Evolutionary conservation across 192 early-diverging fungal species (phyloP), one percentile per base, ranked within the genome.

Genomic region (Gamsiella multidivaricata): DNA sequence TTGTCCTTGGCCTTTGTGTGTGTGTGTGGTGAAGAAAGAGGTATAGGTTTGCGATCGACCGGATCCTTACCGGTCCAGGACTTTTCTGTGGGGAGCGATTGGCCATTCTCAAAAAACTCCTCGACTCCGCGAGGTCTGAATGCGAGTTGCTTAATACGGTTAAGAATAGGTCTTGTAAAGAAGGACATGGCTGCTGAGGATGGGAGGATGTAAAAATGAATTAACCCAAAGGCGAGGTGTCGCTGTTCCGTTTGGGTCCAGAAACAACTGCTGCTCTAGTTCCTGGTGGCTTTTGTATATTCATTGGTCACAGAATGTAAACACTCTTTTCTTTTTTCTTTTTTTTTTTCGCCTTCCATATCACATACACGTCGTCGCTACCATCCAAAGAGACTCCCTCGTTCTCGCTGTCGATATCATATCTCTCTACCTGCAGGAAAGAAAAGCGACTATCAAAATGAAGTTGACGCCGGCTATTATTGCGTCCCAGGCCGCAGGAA

Each of bases 61-160:
- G 45, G n/a, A n/a, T 47, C 41, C 42, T 29, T 79, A 82, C 81
- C 89, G 25, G 87, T 87, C 64, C 69, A 82, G 23, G 76, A 80
- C 60, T 67, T 67, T 50, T 74, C 61, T 6, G 56, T 75, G 11
- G 89, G 89, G 54, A 90, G 61, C 20, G 86, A 65, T 71, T 80
- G 71, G 17, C 80, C 80, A 25, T 76, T 80, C 61, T 90, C 86
- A 32, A 88, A 90, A 55, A 90, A 90, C 80, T 90, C 89, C 32
- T 88, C 87, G 33, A 90, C 82, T 17, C 89, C 86, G 3, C 89
- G 85, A 17, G 66, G 69, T 41, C 81, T 69, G 74, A 84, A 82
- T 31, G 84, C 71, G 49, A 78, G 61, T 43, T 87, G 83, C 43
- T 78, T 78, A 50, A 83, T 70, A n/a, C 81, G 81, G 50, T 67